These are phyloP conservation scores for Oryza nivara DNA, from an alignment of 176 grass and related monocot genomes.

Conservation along the genomic window DNA sequence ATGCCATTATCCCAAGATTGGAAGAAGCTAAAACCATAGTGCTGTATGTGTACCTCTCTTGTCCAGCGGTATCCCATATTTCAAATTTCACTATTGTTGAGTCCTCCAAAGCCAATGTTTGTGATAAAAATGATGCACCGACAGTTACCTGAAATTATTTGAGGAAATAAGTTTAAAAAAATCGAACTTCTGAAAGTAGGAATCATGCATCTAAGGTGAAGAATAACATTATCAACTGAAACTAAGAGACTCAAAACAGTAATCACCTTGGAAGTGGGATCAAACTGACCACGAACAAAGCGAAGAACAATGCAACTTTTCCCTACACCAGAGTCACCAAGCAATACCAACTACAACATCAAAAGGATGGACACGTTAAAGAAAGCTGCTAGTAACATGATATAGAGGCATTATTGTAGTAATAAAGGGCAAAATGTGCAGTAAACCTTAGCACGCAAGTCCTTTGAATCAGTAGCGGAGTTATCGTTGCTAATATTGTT, in stretches of 20 bases:
- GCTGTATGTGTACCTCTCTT: conserved; percentile 71
- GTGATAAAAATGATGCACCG: conserved; percentile 93
- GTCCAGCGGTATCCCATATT: conserved; percentile 98
- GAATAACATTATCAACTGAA: conserved; percentile 26
- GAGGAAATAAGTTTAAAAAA: conserved; percentile 36
- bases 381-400: neutral
- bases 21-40: neutral
- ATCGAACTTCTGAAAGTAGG: conserved; percentile 17
- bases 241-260: conserved; percentile 5
- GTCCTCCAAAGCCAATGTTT: conserved; percentile 93
- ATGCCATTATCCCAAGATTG: neutral
- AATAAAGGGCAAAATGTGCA: neutral
- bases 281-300: conserved; percentile 95
- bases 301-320: conserved; percentile 99
- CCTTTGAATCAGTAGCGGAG: conserved; percentile 59
- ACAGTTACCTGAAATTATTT: conserved; percentile 75
- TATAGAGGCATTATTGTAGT: neutral
- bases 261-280: conserved; percentile 90
- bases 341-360: conserved; percentile 71
- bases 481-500: conserved; percentile 50
- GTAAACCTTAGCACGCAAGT: conserved; percentile 80
- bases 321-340: conserved; percentile 93
- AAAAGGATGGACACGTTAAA: conserved; percentile 30
- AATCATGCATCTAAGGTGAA: conserved; percentile 22
- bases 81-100: conserved; percentile 92